These are phyloP conservation scores for Lactifluus rugatus DNA, from an alignment of 768 basidiomycete species.

Conservation along the genomic window DNA sequence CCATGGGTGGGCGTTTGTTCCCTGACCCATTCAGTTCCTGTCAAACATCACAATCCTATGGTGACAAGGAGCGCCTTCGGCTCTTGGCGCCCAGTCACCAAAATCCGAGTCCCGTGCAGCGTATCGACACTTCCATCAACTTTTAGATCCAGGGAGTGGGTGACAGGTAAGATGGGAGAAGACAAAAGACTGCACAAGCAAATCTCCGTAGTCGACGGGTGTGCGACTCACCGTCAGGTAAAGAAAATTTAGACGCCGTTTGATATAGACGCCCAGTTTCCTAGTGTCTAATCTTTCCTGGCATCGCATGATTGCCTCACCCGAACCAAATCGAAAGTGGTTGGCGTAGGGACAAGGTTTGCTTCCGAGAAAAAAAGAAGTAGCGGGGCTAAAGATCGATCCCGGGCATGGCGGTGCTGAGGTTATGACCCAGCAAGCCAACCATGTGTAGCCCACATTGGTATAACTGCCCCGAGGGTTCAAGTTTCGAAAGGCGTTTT, in stretches of 20 bases:
- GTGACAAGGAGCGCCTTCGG: background rate
- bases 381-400: constrained; percentile 1
- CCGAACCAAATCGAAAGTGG: background rate
- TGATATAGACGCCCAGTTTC: background rate
- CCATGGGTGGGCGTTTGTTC: background rate
- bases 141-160: too few species aligned
- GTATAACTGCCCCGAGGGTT: background rate
- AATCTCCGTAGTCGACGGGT: background rate
- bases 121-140: too few species aligned
- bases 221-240: background rate
- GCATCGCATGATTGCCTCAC: background rate
- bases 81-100: background rate
- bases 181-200: background rate
- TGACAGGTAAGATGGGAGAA: background rate
- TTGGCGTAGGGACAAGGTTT: background rate
- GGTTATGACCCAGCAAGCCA: background rate
- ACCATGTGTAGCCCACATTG: background rate
- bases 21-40: background rate
- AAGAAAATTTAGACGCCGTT: background rate
- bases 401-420: constrained; percentile 14
- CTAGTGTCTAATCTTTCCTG: background rate
- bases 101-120: background rate
- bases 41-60: background rate
- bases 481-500: background rate
- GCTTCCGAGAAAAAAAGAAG: background rate